Base-by-base conservation (phyloP, 352 stramenopile genomes). In the Globisporangium echinulatum region DNA sequence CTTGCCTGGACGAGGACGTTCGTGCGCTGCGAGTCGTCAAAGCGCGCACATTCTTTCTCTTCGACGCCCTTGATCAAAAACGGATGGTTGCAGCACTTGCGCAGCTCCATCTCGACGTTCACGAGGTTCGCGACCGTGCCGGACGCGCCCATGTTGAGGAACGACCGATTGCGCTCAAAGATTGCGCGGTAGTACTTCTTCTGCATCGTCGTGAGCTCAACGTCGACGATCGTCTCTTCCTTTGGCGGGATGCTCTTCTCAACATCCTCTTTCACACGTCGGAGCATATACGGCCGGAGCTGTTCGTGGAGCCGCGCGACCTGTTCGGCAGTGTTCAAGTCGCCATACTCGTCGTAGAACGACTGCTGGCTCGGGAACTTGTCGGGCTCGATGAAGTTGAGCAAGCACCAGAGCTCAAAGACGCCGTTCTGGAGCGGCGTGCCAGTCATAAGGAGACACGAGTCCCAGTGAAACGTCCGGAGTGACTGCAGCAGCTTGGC, bases 51-150 rank as follows among this genome's bases (percentile, higher is more conserved):
- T 68, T 99, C 97, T 63, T 98, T 97, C 33, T 98, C 92, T 71
- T 99, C 97, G 2, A 99, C 94, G 17, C 97, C 97, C 44, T 92
- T 82, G 61, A 99, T 96, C 42, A 99, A 81, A 71, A 98, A 99
- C 11, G 98, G 98, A 69, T 99, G 97, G 68, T 99, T 99, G 77
- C 97, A 99, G 75, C 96, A 99, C 76, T 99, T 99, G 58, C 97
- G 85, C 54, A 99, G 79, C 65, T 99, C 97, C 97, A 99, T 99
- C 75, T 99, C 96, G 58, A 99, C 97, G 61, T 99, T 99, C 74
- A 99, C 98, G 33, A 99, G 74, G 65, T 98, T 98, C 9, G 82
- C 92, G 53, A 98, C 94, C 4, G 86, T 97, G 7, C 97, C 84
- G 38, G 96, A 79, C 4, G 80, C 67, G 5, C 82, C 86, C 74